Percentiles rank a stretch among this genome's conserved stretches.
Conservation (phyloP, 768 basidiomycete species). For the Boletus vermiculosoides region DNA sequence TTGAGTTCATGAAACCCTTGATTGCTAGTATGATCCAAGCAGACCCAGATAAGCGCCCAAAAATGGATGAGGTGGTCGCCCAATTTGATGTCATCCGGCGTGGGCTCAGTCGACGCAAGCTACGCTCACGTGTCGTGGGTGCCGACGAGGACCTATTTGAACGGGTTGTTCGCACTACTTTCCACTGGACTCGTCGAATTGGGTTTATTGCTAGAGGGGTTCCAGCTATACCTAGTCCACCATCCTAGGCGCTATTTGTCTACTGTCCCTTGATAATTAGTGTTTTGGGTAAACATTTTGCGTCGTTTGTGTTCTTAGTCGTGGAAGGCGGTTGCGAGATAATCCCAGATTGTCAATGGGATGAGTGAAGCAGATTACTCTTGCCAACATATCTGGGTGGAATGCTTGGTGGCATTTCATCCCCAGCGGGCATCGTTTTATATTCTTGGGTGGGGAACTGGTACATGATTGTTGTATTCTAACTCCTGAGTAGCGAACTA, state of each 20-base stretch:
- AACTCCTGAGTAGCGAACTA: too few relatives aligned
- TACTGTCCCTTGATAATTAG: background rate
- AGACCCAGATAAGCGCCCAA: constrained; percentile 23
- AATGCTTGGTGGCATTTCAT: too few relatives aligned
- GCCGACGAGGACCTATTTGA: constrained; percentile 14
- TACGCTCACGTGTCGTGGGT: constrained; percentile 31
- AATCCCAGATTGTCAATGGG: too few relatives aligned
- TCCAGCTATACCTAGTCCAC: constrained; percentile 12
- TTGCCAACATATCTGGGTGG: too few relatives aligned
- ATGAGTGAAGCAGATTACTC: too few relatives aligned
- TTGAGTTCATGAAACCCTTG: constrained; percentile 25
- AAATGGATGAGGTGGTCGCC: constrained; percentile 19
- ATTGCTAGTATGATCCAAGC: constrained; percentile 21
- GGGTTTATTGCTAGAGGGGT: constrained; percentile 9
- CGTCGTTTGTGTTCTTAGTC: background rate
- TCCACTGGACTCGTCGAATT: constrained; percentile 29
- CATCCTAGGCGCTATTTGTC: background rate
- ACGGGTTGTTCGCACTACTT: constrained; percentile 4
- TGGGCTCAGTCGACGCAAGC: constrained; percentile 9
- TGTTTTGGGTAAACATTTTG: background rate
- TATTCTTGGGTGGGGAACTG: too few relatives aligned
- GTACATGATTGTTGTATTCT: too few relatives aligned
- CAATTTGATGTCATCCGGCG: constrained; percentile 18
- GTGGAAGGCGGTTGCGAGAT: too few relatives aligned
- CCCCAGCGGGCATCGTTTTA: too few relatives aligned